These are phyloP conservation scores for Colletotrichum orchidophilum DNA, from an alignment of 2,329 filamentous ascomycete species.

Conservation along the genomic window DNA sequence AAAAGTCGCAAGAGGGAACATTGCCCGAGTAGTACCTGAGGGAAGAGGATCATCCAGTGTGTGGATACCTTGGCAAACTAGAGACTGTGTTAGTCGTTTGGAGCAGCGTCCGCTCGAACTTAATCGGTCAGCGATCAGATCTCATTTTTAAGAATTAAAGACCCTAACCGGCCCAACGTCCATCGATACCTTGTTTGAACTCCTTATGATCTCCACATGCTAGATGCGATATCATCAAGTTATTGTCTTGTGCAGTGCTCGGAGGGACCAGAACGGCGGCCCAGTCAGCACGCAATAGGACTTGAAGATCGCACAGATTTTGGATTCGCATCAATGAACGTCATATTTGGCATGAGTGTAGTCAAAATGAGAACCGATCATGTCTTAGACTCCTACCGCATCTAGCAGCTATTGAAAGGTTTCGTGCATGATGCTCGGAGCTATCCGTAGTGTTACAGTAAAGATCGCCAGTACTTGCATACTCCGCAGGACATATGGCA, in stretches of 20 bases:
- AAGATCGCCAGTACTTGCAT: neutral
- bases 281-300: neutral
- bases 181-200: neutral
- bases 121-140: neutral
- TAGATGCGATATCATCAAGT: neutral
- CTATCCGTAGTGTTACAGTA: neutral
- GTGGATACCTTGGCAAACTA: neutral
- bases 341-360: neutral
- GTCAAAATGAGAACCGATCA: neutral
- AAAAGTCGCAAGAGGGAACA: neutral
- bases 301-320: neutral
- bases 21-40: neutral
- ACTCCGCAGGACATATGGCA: neutral
- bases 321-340: neutral
- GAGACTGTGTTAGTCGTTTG: neutral
- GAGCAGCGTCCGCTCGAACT: neutral
- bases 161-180: neutral
- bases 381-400: neutral
- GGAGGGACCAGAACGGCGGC: neutral
- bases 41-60: neutral
- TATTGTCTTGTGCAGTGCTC: neutral
- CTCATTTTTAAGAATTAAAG: neutral
- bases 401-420: neutral
- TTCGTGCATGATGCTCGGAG: neutral
- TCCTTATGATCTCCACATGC: neutral